These are phyloP conservation scores for Fusarium anthophilum DNA, from an alignment of 2,329 filamentous ascomycete genomes.

Conservation along the genomic window DNA sequence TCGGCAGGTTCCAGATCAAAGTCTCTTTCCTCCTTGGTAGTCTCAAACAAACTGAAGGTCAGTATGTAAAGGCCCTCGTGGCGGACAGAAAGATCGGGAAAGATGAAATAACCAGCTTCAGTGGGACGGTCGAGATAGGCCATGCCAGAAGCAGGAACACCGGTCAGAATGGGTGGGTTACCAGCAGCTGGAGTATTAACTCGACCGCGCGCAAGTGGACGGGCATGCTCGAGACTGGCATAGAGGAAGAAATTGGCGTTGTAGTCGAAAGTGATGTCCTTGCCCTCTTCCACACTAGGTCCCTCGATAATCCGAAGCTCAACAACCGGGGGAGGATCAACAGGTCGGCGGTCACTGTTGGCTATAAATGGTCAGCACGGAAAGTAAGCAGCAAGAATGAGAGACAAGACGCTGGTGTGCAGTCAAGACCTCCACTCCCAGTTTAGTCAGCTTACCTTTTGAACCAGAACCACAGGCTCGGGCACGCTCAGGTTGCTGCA, in stretches of 20 bases:
- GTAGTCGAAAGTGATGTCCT: slow-evolving; percentile 87
- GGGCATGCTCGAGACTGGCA: slow-evolving; percentile 87
- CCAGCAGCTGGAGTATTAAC: slow-evolving; percentile 73
- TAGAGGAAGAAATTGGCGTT: slow-evolving; percentile 98
- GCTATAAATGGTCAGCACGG: slow-evolving; percentile 43
- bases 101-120: slow-evolving; percentile 91
- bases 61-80: slow-evolving; percentile 95
- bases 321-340: slow-evolving; percentile 94
- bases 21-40: slow-evolving; percentile 86
- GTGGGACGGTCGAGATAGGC: slow-evolving; percentile 90
- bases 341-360: slow-evolving; percentile 80
- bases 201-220: slow-evolving; percentile 83
- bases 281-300: slow-evolving; percentile 65
- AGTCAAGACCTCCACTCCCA: neutral
- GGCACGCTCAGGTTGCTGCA: slow-evolving; percentile 94
- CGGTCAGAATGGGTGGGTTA: slow-evolving; percentile 86
- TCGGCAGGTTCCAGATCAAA: slow-evolving; percentile 66
- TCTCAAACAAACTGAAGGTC: slow-evolving; percentile 92
- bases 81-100: slow-evolving; percentile 93
- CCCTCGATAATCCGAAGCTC: slow-evolving; percentile 88
- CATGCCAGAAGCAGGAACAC: slow-evolving; percentile 94
- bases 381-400: neutral
- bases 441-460: slow-evolving; percentile 74
- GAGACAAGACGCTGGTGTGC: neutral
- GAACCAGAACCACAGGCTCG: slow-evolving; percentile 94